Evolutionary conservation across 2,329 filamentous ascomycete species (phyloP).

Genomic region (Colletotrichum simmondsii): DNA sequence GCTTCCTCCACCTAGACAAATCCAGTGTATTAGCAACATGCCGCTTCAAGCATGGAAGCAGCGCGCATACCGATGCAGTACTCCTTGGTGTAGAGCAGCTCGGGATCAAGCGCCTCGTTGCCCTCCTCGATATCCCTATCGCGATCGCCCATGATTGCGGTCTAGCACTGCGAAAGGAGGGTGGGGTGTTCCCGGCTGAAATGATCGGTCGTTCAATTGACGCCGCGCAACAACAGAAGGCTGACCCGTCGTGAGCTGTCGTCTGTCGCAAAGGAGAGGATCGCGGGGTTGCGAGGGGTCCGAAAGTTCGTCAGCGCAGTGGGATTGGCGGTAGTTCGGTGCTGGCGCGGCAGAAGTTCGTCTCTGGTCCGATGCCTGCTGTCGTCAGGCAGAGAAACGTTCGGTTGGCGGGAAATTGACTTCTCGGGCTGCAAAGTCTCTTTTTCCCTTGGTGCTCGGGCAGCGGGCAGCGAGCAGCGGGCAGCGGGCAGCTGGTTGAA

Average conservation of each 20-base stretch:
- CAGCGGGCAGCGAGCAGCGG: background rate
- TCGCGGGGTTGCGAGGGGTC: background rate
- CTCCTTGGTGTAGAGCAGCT: slow-evolving; percentile 92
- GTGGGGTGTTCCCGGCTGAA: background rate
- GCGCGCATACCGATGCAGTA: slow-evolving; percentile 79
- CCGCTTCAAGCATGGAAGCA: slow-evolving; percentile 9
- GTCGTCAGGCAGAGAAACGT: background rate
- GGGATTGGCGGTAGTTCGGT: background rate
- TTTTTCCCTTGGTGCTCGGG: background rate
- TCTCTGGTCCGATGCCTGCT: background rate
- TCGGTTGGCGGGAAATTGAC: background rate
- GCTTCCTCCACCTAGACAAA: slow-evolving; percentile 82
- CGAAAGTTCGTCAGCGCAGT: background rate
- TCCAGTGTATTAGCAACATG: slow-evolving; percentile 22
- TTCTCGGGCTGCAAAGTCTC: background rate
- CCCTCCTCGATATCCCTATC: slow-evolving; percentile 57
- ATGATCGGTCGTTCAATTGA: background rate
- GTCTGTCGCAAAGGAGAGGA: background rate
- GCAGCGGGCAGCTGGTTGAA: background rate
- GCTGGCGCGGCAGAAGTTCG: background rate
- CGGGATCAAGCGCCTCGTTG: slow-evolving; percentile 79
- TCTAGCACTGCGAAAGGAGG: slow-evolving; percentile 6
- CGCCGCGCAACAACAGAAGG: background rate
- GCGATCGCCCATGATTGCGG: slow-evolving; percentile 57
- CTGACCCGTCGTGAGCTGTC: background rate